Base-by-base conservation (phyloP, 2,329 filamentous ascomycete species). In the Aureobasidium vineae region DNA sequence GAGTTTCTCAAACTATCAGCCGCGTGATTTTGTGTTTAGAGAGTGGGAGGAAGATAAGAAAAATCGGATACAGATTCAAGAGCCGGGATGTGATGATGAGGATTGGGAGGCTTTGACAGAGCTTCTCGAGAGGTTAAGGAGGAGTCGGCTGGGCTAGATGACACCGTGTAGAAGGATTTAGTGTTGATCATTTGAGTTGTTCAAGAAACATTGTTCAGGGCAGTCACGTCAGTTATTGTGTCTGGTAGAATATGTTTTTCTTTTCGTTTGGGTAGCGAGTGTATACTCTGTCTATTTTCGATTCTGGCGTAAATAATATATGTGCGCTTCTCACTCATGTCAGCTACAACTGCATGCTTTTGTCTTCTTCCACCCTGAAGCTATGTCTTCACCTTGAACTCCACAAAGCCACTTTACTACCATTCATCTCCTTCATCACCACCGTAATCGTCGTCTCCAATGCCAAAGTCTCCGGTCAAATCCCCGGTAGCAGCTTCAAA, bases 361-460 rank as follows among this genome's bases (percentile, higher is more conserved):
- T 21, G 4, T 47, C 10, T 13, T 26, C 10, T 26, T 15, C 43
- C 21, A 47, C 43, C 43, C 7, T 10, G 19, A 21, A 23, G 10
- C 21, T 26, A 2, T 47, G n/a, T 47, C 2, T 47, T 21, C 3
- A 41, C 5, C 38, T 7, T 23, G 5, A 47, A 47, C 43, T 13
- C 3, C 43, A 15, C 10, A 3, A 26, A 21, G 3, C 10, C 21
- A 10, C 21, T 3, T 7, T 21, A 21, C 31, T 53, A 53, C 50
- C 50, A 53, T n/a, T 21, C 36, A n/a, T 41, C 33, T 6, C 49
- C 47, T 3, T 47, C 41, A 36, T 65, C 69, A 66, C 63, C 64
- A 23, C 64, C 57, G 19, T 64, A 53, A 7, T 65, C 67, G 13
- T 69, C 64, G 36, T 66, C 68, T 7, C 66, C 68, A 15, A 67